phyloP scores from a whole-genome alignment of 2,329 filamentous ascomycete genomes.

The Colletotrichum paranaense region DNA sequence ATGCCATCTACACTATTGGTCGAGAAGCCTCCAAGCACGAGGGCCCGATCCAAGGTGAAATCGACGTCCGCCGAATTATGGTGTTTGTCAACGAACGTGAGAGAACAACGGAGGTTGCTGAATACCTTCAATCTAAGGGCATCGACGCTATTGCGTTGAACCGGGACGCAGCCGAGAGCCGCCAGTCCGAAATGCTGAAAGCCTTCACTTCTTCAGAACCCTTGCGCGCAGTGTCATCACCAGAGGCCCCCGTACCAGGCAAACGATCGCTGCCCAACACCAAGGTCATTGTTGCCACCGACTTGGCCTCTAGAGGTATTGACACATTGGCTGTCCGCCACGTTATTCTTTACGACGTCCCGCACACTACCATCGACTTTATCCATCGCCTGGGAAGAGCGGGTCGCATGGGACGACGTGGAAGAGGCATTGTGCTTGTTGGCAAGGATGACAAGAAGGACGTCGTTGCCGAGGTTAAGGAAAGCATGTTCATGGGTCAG shows the following conservation, averaged over 20 bases:
- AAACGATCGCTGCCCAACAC: constrained; percentile 75
- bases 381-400: constrained; percentile 94
- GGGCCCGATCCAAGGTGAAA: constrained; percentile 62
- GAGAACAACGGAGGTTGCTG: constrained; percentile 82
- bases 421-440: constrained; percentile 89
- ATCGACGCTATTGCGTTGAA: constrained; percentile 89
- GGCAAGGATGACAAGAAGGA: constrained; percentile 91
- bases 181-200: constrained; percentile 80
- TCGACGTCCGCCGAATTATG: constrained; percentile 85
- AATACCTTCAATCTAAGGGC: constrained; percentile 84
- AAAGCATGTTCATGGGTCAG: constrained; percentile 87
- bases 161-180: constrained; percentile 82
- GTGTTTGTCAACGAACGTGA: constrained; percentile 98
- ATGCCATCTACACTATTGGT: constrained; percentile 93
- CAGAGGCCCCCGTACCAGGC: constrained; percentile 45
- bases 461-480: constrained; percentile 89
- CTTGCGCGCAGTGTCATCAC: constrained; percentile 44
- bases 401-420: constrained; percentile 91
- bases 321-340: constrained; percentile 92
- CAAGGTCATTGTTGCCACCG: constrained; percentile 93
- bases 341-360: constrained; percentile 96
- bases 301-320: constrained; percentile 91
- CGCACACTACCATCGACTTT: constrained; percentile 97
- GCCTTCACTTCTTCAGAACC: constrained; percentile 73
- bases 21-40: constrained; percentile 75